Percentiles rank a stretch among this genome's conserved stretches.
phyloP scores from a whole-genome alignment of 768 basidiomycete genomes.

The Exsudoporus frostii region DNA sequence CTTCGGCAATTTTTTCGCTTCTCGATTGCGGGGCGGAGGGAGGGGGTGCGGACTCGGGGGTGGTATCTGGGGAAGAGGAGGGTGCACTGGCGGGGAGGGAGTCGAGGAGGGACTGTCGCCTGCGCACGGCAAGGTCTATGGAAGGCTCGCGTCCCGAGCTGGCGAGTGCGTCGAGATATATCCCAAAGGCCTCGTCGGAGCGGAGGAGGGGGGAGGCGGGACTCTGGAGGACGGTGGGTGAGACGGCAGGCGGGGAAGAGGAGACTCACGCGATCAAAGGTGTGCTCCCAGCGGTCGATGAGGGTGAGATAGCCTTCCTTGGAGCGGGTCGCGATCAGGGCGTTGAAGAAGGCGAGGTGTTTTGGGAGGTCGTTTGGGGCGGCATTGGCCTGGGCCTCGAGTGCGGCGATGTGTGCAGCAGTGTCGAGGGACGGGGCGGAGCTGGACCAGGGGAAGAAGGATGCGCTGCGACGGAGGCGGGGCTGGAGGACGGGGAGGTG shows the following conservation, averaged over 20 bases:
- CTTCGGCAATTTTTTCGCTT: constrained; percentile 43
- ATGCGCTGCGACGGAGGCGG: constrained; percentile 20
- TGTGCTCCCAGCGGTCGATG: constrained; percentile 78
- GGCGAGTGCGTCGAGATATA: constrained; percentile 69
- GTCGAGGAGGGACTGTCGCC: constrained; percentile 61
- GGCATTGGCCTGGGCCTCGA: constrained; percentile 77
- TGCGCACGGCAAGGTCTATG: constrained; percentile 62
- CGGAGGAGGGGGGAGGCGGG: constrained; percentile 64
- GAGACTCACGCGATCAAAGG: constrained; percentile 74
- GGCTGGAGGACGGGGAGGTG: constrained; percentile 35
- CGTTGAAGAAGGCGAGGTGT: constrained; percentile 68
- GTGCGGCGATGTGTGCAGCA: constrained; percentile 65
- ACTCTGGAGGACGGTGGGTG: constrained; percentile 43
- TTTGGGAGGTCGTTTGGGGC: constrained; percentile 65
- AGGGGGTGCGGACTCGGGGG: constrained; percentile 14
- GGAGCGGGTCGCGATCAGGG: constrained; percentile 60
- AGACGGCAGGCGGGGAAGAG: background rate
- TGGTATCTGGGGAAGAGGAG: constrained; percentile 8
- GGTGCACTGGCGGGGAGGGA: constrained; percentile 26
- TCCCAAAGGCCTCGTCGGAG: constrained; percentile 69
- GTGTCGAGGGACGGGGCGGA: constrained; percentile 59
- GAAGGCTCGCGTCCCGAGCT: constrained; percentile 54
- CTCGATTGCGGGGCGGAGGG: constrained; percentile 24
- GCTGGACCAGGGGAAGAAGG: constrained; percentile 36
- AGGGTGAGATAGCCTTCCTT: constrained; percentile 69